Evolutionary conservation across 768 basidiomycete species (phyloP).

Genomic region (Mycena vitilis): DNA sequence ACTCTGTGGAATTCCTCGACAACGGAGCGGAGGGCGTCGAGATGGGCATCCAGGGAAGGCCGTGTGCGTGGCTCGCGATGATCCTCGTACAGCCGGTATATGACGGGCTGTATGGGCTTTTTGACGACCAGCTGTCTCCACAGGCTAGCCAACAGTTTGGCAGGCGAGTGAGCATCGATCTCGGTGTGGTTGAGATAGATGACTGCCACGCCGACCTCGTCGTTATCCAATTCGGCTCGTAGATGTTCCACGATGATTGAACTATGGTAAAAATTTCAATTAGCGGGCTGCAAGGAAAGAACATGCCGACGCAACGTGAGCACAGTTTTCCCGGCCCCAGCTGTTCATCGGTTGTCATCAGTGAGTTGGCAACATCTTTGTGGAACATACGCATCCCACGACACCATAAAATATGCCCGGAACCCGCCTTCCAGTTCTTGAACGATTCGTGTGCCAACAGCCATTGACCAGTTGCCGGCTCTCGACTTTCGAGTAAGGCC

Average conservation of each 20-base stretch:
- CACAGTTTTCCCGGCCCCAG: slow-evolving; percentile 32
- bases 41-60: too few relatives aligned
- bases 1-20: too few relatives aligned
- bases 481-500: not conserved
- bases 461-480: slow-evolving; percentile 26
- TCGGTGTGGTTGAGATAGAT: slow-evolving; percentile 1
- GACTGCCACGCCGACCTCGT: not conserved
- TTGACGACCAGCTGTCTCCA: not conserved
- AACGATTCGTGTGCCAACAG: slow-evolving; percentile 16
- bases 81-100: not conserved
- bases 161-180: not conserved
- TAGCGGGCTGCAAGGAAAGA: not conserved
- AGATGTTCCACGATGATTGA: slow-evolving; percentile 6
- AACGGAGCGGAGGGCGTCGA: too few relatives aligned
- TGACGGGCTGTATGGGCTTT: not conserved
- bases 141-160: not conserved
- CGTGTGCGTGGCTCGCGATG: not conserved
- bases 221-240: not conserved
- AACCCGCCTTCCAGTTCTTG: slow-evolving; percentile 5
- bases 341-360: not conserved
- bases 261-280: not conserved
- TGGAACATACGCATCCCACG: slow-evolving; percentile 28
- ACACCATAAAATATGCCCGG: slow-evolving; percentile 23
- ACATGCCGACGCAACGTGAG: slow-evolving; percentile 14
- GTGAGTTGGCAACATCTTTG: not conserved